A percentile compares a stretch with the other conserved stretches of the same genome.
These are phyloP conservation scores for Patellaria atrata DNA, from an alignment of 495 filamentous ascomycete species.

Conservation along the genomic window DNA sequence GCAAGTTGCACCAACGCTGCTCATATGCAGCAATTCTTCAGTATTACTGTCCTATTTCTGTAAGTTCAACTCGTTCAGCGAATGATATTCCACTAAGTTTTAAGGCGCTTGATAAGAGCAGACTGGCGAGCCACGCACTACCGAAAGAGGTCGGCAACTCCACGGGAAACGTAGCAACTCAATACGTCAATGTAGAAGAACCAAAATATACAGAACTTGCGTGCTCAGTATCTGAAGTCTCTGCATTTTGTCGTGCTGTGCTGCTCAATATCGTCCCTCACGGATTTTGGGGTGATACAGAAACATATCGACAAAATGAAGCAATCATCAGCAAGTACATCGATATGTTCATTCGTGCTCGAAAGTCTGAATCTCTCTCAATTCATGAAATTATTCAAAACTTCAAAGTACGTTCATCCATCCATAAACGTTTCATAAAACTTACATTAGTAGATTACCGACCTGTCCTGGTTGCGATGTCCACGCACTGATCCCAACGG, in stretches of 20 bases:
- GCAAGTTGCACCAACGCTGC: slow-evolving; percentile 56
- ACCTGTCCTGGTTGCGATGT: slow-evolving; percentile 58
- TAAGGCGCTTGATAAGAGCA: too few species aligned
- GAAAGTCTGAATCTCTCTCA: slow-evolving; percentile 67
- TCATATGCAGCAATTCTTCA: slow-evolving; percentile 61
- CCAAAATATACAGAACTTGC: slow-evolving; percentile 58
- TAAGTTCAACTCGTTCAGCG: slow-evolving; percentile 21
- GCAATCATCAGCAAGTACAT: slow-evolving; percentile 46
- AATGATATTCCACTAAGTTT: too few species aligned
- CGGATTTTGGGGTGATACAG: slow-evolving; percentile 57
- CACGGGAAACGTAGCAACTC: too few species aligned
- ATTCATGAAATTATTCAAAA: slow-evolving; percentile 65
- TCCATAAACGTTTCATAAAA: slow-evolving; percentile 10
- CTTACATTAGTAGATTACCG: slow-evolving; percentile 16
- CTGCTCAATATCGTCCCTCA: slow-evolving; percentile 59
- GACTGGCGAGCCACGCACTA: too few species aligned
- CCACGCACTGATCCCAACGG: slow-evolving; percentile 21
- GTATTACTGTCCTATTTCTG: slow-evolving; percentile 60
- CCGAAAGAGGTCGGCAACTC: too few species aligned
- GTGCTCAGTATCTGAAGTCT: slow-evolving; percentile 54
- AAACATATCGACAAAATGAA: too few species aligned
- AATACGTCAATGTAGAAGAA: too few species aligned
- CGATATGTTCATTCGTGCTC: slow-evolving; percentile 58
- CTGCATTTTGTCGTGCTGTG: slow-evolving; percentile 75
- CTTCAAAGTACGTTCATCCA: slow-evolving; percentile 46